Conservation (phyloP, 1,284 basidiomycete species). For the Tylopilus orsonianus region DNA sequence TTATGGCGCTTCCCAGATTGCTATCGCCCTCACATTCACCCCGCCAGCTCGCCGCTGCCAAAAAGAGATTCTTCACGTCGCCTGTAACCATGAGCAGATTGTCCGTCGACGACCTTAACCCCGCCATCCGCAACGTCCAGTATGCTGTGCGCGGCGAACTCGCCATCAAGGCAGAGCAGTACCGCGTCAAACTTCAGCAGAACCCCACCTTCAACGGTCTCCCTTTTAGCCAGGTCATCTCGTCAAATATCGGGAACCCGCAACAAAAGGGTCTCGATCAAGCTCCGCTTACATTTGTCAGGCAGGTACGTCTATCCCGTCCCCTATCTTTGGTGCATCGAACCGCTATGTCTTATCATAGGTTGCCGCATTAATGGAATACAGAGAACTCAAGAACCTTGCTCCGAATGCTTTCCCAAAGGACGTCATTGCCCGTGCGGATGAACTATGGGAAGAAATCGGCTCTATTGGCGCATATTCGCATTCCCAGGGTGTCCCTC, state of each 20-base stretch:
- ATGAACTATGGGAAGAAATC: constrained; percentile 80
- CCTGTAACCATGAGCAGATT: constrained; percentile 52
- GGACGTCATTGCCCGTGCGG: constrained; percentile 85
- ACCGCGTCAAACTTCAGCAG: constrained; percentile 67
- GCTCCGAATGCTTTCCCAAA: constrained; percentile 80
- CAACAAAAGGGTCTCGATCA: constrained; percentile 96
- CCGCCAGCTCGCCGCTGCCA: constrained; percentile 2
- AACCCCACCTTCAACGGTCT: constrained; percentile 50
- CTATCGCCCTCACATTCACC: not conserved
- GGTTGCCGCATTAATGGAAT: constrained; percentile 91
- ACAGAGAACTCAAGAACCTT: constrained; percentile 80
- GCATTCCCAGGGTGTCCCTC: constrained; percentile 90
- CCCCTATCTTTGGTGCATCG: not conserved
- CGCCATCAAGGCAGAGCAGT: constrained; percentile 89
- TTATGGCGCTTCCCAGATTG: constrained; percentile 3
- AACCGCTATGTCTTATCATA: constrained; percentile 31
- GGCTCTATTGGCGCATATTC: constrained; percentile 96
- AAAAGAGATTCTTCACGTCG: constrained; percentile 5
- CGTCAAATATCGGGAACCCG: constrained; percentile 97
- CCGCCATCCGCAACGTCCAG: constrained; percentile 83
- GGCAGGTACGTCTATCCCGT: constrained; percentile 66
- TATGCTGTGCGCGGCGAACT: constrained; percentile 98
- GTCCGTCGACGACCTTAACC: constrained; percentile 73
- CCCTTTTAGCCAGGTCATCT: constrained; percentile 89
- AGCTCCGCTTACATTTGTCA: constrained; percentile 87